phyloP scores from a whole-genome alignment of 2,329 filamentous ascomycete species.

The Calonectria multiphialidica region DNA sequence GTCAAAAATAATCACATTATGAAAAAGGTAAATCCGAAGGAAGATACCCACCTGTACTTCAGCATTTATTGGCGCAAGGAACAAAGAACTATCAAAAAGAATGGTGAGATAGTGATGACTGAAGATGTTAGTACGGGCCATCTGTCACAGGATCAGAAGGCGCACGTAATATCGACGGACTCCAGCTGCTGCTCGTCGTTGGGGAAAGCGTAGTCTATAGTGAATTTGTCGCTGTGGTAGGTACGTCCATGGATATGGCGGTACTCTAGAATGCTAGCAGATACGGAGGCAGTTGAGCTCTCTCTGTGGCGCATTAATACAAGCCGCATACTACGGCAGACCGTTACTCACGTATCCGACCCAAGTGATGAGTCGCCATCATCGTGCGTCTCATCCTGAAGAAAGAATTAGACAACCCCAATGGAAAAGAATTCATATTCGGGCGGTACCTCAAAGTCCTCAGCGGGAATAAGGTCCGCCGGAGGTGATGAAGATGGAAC shows the following conservation, averaged over 20 bases:
- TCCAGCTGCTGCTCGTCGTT: conserved; percentile 41
- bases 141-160: background rate
- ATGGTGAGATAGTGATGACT: conserved; percentile 39
- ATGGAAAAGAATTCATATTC: background rate
- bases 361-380: background rate
- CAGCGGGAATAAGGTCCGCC: conserved; percentile 11
- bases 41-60: conserved; percentile 31
- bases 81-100: conserved; percentile 30
- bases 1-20: background rate
- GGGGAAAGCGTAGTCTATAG: conserved; percentile 39
- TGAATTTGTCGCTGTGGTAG: conserved; percentile 38
- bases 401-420: background rate
- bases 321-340: background rate
- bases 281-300: conserved; percentile 40
- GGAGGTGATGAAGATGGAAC: background rate
- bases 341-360: background rate
- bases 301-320: conserved; percentile 18
- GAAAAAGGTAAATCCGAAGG: background rate
- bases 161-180: conserved; percentile 41
- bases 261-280: conserved; percentile 39
- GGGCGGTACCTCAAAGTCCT: background rate
- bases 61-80: conserved; percentile 33
- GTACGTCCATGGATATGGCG: conserved; percentile 39
- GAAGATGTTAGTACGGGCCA: background rate
- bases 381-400: background rate